These are phyloP conservation scores for Tricholoma matsutake DNA, from an alignment of 768 basidiomycete genomes.

Conservation along the genomic window DNA sequence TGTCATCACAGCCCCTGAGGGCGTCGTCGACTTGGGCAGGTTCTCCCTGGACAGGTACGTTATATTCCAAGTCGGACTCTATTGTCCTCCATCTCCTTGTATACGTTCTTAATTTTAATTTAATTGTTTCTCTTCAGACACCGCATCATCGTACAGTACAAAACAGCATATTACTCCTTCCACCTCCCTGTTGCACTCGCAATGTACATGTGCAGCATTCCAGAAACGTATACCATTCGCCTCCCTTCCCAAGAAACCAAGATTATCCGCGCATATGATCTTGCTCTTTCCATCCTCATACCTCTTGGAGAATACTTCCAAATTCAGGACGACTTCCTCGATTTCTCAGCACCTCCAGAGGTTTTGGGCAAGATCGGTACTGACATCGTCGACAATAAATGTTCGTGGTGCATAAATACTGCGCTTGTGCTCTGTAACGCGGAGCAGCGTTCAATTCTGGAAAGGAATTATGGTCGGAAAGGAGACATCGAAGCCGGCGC, in stretches of 20 bases:
- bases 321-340: conserved; percentile 96
- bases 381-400: conserved; percentile 99
- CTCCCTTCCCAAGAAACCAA: conserved; percentile 11
- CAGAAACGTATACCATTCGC: conserved; percentile 41
- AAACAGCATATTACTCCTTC: conserved; percentile 98
- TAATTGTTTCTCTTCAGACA: conserved; percentile 52
- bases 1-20: conserved; percentile 92
- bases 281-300: conserved; percentile 78
- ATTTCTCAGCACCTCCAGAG: conserved; percentile 87
- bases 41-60: conserved; percentile 81
- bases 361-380: conserved; percentile 96
- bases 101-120: background rate
- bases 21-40: conserved; percentile 78
- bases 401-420: conserved; percentile 92
- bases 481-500: conserved; percentile 24
- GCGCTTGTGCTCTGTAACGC: conserved; percentile 61
- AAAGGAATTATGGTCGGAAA: conserved; percentile 50
- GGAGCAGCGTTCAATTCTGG: conserved; percentile 57
- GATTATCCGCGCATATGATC: conserved; percentile 58
- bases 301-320: conserved; percentile 99
- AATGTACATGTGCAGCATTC: conserved; percentile 72
- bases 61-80: background rate
- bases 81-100: background rate
- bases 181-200: conserved; percentile 97
- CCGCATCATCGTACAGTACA: conserved; percentile 91